Evolutionary conservation across 108 stramenopile genomes (phyloP).

Genomic region (Pelagomonas calceolata): DNA sequence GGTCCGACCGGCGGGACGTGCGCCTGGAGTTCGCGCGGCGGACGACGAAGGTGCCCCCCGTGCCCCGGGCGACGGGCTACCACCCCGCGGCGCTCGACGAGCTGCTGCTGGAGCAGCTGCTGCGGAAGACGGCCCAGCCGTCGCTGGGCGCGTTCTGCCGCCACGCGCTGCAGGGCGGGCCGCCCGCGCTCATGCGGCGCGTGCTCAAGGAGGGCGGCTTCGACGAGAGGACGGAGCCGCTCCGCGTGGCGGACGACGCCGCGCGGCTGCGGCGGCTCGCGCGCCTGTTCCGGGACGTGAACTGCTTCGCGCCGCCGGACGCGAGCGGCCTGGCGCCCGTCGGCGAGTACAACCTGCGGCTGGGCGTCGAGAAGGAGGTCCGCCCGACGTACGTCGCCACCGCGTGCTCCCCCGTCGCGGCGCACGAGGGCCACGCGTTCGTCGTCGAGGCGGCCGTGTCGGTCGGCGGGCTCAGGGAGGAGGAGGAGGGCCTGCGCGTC

Average conservation of each 20-base stretch:
- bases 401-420: slow-evolving; percentile 55
- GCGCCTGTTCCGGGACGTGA: slow-evolving; percentile 51
- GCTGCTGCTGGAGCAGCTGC: slow-evolving; percentile 75
- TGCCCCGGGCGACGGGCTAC: slow-evolving; percentile 24
- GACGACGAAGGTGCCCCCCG: slow-evolving; percentile 8
- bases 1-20: slow-evolving; percentile 51
- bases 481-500: slow-evolving; percentile 75
- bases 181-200: slow-evolving; percentile 44
- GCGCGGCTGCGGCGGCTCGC: background rate
- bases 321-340: slow-evolving; percentile 76
- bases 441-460: slow-evolving; percentile 90
- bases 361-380: slow-evolving; percentile 84
- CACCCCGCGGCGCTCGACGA: slow-evolving; percentile 86
- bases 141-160: slow-evolving; percentile 63
- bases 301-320: slow-evolving; percentile 74
- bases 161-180: slow-evolving; percentile 25
- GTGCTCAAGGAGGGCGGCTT: slow-evolving; percentile 29
- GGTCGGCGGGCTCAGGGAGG: slow-evolving; percentile 74
- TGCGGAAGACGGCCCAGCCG: slow-evolving; percentile 52
- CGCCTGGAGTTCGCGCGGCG: slow-evolving; percentile 57
- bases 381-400: slow-evolving; percentile 77
- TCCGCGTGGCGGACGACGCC: background rate
- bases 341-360: slow-evolving; percentile 92
- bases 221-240: background rate
- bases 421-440: slow-evolving; percentile 82